Evolutionary conservation across 371 early-diverging fungal species (phyloP), one percentile per base, ranked within the genome.

Genomic region (Actinomortierella ambigua): DNA sequence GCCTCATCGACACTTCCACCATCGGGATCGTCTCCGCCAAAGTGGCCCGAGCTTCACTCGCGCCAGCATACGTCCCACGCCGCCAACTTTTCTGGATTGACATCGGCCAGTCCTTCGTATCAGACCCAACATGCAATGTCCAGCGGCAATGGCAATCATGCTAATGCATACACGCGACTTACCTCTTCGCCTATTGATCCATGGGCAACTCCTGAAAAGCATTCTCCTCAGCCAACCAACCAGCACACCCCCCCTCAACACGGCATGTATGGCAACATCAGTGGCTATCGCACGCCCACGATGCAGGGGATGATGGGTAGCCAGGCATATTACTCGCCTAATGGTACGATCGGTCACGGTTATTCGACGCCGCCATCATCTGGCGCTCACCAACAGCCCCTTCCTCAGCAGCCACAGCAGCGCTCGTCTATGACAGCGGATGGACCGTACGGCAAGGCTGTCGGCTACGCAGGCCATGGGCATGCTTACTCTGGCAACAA

Each of bases 21-120:
- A 11, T 29, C 66, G 17, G 56, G 60, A 0, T 56, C 73, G 0
- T 66, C 73, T 9, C 73, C 73, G 47, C 73, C 73, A 28, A 66
- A 57, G n/a, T 73, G 73, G 73, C 53, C 67, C 24, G 73, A 73
- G 18, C 69, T 63, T 44, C 57, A 53, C 24, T 60, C 63, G 1
- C 63, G 73, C 18, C 67, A 66, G 41, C 47, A 59, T 42, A 52
- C 63, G 14, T 71, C 66, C 1, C n/a, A 62, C 1, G 48, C 73
- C 2, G 66, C 53, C 43, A 42, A 56, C 2, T 56, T 58, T n/a
- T 55, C 63, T 17, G 48, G 65, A 13, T 17, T 46, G 6, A 44
- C 13, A 1, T 2, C 60, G 4, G 26, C 53, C 20, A 34, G 34
- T 34, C 49, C 13, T 11, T 53, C 13, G 50, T 60, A 14, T 46